Percentiles rank a stretch among this genome's conserved stretches.
phyloP scores from a whole-genome alignment of 2,329 filamentous ascomycete species.

The Helotiales sp. region DNA sequence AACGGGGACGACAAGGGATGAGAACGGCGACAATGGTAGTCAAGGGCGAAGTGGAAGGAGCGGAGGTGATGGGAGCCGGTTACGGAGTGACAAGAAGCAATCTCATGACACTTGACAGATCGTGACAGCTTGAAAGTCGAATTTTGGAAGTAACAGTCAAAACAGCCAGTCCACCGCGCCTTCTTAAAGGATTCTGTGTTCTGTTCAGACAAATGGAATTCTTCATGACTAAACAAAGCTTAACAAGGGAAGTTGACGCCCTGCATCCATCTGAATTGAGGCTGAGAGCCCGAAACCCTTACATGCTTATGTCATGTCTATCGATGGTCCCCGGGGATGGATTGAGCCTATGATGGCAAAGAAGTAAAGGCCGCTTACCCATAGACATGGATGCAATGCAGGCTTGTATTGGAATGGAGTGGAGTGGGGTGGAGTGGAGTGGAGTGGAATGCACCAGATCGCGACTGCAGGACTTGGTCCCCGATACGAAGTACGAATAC shows the following conservation, averaged over 20 bases:
- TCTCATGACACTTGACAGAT: neutral
- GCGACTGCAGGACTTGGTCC: neutral
- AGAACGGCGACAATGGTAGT: neutral
- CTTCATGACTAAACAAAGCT: too few relatives aligned
- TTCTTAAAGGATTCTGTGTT: neutral
- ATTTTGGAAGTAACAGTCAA: conserved; percentile 2
- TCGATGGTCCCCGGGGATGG: conserved; percentile 12
- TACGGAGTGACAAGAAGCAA: conserved; percentile 1
- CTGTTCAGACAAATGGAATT: neutral
- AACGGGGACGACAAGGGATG: conserved; percentile 2
- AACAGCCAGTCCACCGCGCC: neutral
- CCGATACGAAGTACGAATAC: too few relatives aligned
- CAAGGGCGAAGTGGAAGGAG: neutral
- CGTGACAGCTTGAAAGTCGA: neutral
- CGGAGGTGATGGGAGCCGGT: neutral
- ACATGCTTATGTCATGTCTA: neutral
- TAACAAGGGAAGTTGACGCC: neutral
- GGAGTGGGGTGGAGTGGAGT: too few relatives aligned
- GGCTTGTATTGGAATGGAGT: neutral
- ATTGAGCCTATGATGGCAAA: conserved; percentile 15
- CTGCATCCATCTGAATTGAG: neutral
- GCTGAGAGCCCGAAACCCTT: conserved; percentile 16
- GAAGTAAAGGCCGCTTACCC: conserved; percentile 22
- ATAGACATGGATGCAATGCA: conserved; percentile 13
- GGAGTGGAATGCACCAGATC: neutral